These are phyloP conservation scores for Xylaria sp. DNA, from an alignment of 2,329 filamentous ascomycete genomes.

Conservation along the genomic window DNA sequence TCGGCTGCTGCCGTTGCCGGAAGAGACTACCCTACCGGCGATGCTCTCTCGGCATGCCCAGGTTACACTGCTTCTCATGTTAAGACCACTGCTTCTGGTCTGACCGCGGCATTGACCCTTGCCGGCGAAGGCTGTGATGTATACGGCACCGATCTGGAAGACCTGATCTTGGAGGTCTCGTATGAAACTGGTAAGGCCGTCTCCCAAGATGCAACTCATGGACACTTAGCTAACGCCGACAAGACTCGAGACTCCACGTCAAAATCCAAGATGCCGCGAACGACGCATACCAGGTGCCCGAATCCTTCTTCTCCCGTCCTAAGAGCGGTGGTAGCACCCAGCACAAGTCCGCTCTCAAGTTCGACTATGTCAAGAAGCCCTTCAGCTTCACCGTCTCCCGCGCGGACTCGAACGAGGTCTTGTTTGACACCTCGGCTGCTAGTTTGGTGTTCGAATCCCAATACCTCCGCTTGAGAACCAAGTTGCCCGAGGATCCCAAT, in stretches of 20 bases:
- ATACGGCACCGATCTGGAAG: slow-evolving; percentile 75
- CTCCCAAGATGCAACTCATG: slow-evolving; percentile 1
- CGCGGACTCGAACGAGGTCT: slow-evolving; percentile 56
- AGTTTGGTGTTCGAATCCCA: slow-evolving; percentile 80
- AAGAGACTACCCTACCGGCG: slow-evolving; percentile 45
- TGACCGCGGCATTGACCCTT: slow-evolving; percentile 72
- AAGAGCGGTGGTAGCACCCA: slow-evolving; percentile 37
- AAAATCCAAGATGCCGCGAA: slow-evolving; percentile 77
- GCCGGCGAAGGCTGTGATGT: slow-evolving; percentile 74
- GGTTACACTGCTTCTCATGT: slow-evolving; percentile 71
- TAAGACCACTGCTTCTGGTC: slow-evolving; percentile 58
- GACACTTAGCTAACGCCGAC: slow-evolving; percentile 28
- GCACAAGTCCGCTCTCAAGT: slow-evolving; percentile 46
- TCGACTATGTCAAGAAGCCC: slow-evolving; percentile 52
- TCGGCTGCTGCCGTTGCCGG: slow-evolving; percentile 44
- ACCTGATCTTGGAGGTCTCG: slow-evolving; percentile 70
- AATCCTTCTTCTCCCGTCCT: slow-evolving; percentile 73
- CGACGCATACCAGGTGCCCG: slow-evolving; percentile 79
- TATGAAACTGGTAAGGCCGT: slow-evolving; percentile 65
- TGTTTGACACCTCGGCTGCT: slow-evolving; percentile 77
- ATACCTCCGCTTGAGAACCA: slow-evolving; percentile 78
- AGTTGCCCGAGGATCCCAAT: slow-evolving; percentile 73
- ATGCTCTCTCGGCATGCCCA: slow-evolving; percentile 60
- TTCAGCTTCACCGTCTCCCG: slow-evolving; percentile 57
- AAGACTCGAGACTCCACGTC: slow-evolving; percentile 77